These are phyloP conservation scores for Trichoderma asperelloides DNA, from an alignment of 495 filamentous ascomycete species.

Conservation along the genomic window DNA sequence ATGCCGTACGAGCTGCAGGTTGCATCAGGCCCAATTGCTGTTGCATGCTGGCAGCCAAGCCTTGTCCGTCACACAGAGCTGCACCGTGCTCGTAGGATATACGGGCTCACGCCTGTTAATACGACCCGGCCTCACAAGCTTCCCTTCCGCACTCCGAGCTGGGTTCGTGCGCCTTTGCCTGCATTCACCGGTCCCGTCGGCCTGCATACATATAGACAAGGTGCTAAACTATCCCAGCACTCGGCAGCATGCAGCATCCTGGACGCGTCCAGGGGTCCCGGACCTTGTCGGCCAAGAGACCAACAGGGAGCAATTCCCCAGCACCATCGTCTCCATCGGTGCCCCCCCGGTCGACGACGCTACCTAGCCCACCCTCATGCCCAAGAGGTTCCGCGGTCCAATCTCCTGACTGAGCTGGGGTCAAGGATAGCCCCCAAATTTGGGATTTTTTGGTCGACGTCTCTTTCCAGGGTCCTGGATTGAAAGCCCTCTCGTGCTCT, in stretches of 20 bases:
- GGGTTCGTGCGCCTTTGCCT: background rate
- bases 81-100: background rate
- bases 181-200: background rate
- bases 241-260: background rate
- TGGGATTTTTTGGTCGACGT: background rate
- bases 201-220: background rate
- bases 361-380: background rate
- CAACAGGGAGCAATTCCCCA: slow-evolving; percentile 4
- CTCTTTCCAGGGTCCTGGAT: background rate
- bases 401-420: slow-evolving; percentile 6
- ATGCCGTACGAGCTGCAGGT: background rate
- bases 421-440: slow-evolving; percentile 1
- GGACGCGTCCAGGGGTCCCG: background rate
- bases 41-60: background rate
- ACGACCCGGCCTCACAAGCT: background rate
- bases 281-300: background rate
- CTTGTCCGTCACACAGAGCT: background rate
- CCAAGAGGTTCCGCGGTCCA: background rate
- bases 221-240: background rate
- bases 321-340: background rate
- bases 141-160: background rate
- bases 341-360: background rate
- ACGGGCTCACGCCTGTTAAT: no score
- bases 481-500: background rate
- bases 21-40: background rate